Evolutionary conservation across 108 stramenopile species (phyloP).

Genomic region (Bacterosira constricta): DNA sequence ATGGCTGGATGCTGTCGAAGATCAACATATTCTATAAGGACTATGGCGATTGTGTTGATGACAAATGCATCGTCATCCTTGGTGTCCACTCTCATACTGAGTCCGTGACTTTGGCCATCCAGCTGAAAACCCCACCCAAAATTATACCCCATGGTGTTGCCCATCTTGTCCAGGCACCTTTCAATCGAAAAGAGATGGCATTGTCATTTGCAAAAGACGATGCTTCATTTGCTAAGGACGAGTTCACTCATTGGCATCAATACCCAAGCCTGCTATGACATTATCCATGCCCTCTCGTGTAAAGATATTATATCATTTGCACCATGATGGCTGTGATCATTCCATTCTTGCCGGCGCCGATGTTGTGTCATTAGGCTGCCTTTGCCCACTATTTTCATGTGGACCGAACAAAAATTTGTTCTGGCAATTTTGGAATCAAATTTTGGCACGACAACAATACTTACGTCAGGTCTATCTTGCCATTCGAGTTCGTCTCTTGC

Average conservation of each 20-base stretch:
- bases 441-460: not conserved
- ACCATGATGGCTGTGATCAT: too few relatives aligned
- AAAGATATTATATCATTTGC: too few relatives aligned
- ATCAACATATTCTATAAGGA: not conserved
- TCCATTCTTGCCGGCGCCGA: too few relatives aligned
- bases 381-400: too few relatives aligned
- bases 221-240: not conserved
- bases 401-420: too few relatives aligned
- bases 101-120: not conserved
- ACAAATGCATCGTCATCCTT: not conserved
- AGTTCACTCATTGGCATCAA: too few relatives aligned
- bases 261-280: not conserved
- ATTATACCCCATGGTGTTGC: not conserved
- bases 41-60: not conserved
- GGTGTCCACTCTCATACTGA: not conserved
- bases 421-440: constrained; percentile 24
- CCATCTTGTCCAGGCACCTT: not conserved
- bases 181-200: not conserved
- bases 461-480: constrained; percentile 3
- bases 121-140: not conserved
- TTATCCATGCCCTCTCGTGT: not conserved
- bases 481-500: constrained; percentile 13
- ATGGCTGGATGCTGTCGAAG: not conserved
- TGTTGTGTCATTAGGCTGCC: too few relatives aligned
- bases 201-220: not conserved